A percentile compares a stretch with the other conserved stretches of the same genome.
Conservation (phyloP, 176 grass and related monocot genomes). For the Paspalum vaginatum region DNA sequence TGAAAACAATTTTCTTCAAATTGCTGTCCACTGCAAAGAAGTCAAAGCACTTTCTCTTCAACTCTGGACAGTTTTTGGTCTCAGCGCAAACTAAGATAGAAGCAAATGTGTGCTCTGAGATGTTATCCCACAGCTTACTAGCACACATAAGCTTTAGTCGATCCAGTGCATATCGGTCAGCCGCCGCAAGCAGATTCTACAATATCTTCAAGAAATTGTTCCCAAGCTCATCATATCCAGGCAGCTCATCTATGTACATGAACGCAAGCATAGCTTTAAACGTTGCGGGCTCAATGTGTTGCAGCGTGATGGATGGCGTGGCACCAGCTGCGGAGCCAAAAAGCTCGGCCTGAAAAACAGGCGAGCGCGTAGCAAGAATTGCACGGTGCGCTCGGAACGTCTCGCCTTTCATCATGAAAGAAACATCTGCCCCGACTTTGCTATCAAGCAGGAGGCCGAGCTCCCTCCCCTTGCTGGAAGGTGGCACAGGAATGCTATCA, state of each 20-base stretch:
- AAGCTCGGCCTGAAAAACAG: background rate
- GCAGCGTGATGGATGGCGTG: background rate
- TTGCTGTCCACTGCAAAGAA: constrained; percentile 42
- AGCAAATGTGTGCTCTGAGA: constrained; percentile 44
- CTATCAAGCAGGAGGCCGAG: background rate
- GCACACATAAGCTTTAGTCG: constrained; percentile 60
- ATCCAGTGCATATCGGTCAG: constrained; percentile 57
- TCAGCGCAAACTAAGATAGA: constrained; percentile 50
- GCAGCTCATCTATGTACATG: background rate
- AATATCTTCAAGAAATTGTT: background rate
- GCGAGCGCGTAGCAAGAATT: background rate
- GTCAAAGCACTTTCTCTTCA: constrained; percentile 56
- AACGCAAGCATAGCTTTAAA: background rate
- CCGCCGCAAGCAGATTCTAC: constrained; percentile 40
- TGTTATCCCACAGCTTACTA: constrained; percentile 22
- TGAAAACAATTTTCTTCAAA: constrained; percentile 53
- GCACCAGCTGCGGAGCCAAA: background rate
- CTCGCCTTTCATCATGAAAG: background rate
- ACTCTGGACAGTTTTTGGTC: constrained; percentile 42
- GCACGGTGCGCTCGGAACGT: background rate
- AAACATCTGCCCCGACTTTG: background rate
- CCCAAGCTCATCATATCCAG: background rate
- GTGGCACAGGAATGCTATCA: background rate
- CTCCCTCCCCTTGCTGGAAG: background rate
- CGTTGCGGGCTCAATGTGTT: background rate